phyloP scores from a whole-genome alignment of 768 basidiomycete genomes.

The Pisolithus microcarpus region DNA sequence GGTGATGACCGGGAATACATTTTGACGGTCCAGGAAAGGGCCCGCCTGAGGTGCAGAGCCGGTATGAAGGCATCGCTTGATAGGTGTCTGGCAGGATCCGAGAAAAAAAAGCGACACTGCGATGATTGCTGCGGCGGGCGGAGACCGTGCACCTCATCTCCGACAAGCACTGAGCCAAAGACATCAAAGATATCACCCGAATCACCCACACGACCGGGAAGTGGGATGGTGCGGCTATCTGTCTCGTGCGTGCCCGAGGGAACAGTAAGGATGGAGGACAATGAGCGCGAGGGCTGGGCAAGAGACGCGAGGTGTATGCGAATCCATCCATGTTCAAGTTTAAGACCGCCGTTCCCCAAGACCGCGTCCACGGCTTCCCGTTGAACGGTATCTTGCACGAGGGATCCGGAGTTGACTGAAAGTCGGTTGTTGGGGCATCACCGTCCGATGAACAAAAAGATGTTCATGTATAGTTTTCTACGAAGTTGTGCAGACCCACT shows the following conservation, averaged over 20 bases:
- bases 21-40: slow-evolving; percentile 26
- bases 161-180: too few relatives aligned
- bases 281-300: background rate
- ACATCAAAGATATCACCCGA: slow-evolving; percentile 81
- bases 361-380: slow-evolving; percentile 51
- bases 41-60: slow-evolving; percentile 72
- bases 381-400: slow-evolving; percentile 57
- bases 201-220: slow-evolving; percentile 64
- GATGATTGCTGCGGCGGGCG: background rate
- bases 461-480: slow-evolving; percentile 52
- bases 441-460: slow-evolving; percentile 16
- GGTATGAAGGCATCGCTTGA: slow-evolving; percentile 78
- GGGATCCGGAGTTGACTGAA: slow-evolving; percentile 48
- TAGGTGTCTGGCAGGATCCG: slow-evolving; percentile 69
- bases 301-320: too few relatives aligned
- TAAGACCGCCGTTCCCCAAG: too few relatives aligned
- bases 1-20: background rate
- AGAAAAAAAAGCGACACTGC: background rate
- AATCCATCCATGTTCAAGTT: too few relatives aligned
- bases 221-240: slow-evolving; percentile 73
- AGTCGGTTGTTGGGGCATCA: background rate
- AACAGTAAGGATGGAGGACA: background rate
- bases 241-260: background rate
- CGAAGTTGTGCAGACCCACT: slow-evolving; percentile 62
- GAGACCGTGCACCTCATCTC: too few relatives aligned